phyloP scores from a whole-genome alignment of 371 early-diverging fungal species.

The Cokeromyces recurvatus region DNA sequence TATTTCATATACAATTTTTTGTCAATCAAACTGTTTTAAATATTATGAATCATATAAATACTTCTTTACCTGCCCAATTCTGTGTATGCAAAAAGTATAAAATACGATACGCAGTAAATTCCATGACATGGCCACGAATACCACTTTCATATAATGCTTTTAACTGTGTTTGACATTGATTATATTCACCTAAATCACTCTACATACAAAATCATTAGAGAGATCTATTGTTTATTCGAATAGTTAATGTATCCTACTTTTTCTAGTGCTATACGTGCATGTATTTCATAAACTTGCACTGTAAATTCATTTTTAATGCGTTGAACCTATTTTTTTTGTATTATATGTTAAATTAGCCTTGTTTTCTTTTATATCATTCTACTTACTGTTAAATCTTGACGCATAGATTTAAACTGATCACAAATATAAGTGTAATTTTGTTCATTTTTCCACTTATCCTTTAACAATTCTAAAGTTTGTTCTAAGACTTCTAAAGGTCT shows the following conservation, averaged over 20 bases:
- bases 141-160: conserved; percentile 74
- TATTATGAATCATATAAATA: neutral
- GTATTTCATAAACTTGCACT: conserved; percentile 89
- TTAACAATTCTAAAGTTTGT: conserved; percentile 71
- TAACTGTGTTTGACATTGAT: conserved; percentile 94
- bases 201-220: conserved; percentile 16
- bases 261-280: conserved; percentile 92
- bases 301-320: conserved; percentile 88
- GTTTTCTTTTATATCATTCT: too few relatives aligned
- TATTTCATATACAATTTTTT: conserved; percentile 5
- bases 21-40: neutral
- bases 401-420: conserved; percentile 92
- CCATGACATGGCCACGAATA: conserved; percentile 66
- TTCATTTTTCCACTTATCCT: conserved; percentile 75
- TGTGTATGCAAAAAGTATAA: conserved; percentile 86
- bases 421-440: conserved; percentile 89
- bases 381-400: conserved; percentile 89
- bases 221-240: too few relatives aligned
- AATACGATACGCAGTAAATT: conserved; percentile 90
- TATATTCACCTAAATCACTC: conserved; percentile 94
- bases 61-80: conserved; percentile 67
- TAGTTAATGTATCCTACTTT: conserved; percentile 48
- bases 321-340: conserved; percentile 60
- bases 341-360: neutral
- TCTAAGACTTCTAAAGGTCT: conserved; percentile 77